These are phyloP conservation scores for Fusarium sp. DNA, from an alignment of 2,329 filamentous ascomycete genomes.

Conservation along the genomic window DNA sequence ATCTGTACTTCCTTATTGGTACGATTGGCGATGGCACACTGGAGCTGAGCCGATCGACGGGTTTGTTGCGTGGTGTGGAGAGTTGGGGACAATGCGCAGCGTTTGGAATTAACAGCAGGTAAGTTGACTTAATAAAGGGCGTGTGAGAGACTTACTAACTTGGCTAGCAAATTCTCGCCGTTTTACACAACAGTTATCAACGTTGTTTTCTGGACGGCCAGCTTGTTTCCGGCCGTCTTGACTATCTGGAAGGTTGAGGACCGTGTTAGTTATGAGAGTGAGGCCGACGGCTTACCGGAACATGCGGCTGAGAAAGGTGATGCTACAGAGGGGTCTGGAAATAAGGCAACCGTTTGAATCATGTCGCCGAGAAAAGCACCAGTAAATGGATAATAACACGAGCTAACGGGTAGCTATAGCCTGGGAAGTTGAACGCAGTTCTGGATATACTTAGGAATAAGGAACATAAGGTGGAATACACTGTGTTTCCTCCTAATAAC, in stretches of 20 bases:
- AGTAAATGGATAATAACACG: neutral
- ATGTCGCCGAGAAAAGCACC: neutral
- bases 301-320: neutral
- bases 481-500: neutral
- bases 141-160: too few species aligned
- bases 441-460: neutral
- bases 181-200: neutral
- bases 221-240: neutral
- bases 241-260: neutral
- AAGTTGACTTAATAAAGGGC: too few species aligned
- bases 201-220: neutral
- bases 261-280: neutral
- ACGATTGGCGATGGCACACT: neutral
- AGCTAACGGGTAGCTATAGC: neutral
- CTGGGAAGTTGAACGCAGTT: neutral
- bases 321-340: neutral
- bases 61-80: neutral
- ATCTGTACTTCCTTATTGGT: neutral
- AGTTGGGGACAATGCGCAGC: neutral
- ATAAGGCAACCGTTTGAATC: neutral
- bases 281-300: neutral
- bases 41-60: neutral
- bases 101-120: neutral
- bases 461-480: neutral
- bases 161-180: neutral